Percentiles rank a stretch among this genome's conserved stretches.
phyloP scores from a whole-genome alignment of 805 yeast species.

The Sugiyamaella smithiae region DNA sequence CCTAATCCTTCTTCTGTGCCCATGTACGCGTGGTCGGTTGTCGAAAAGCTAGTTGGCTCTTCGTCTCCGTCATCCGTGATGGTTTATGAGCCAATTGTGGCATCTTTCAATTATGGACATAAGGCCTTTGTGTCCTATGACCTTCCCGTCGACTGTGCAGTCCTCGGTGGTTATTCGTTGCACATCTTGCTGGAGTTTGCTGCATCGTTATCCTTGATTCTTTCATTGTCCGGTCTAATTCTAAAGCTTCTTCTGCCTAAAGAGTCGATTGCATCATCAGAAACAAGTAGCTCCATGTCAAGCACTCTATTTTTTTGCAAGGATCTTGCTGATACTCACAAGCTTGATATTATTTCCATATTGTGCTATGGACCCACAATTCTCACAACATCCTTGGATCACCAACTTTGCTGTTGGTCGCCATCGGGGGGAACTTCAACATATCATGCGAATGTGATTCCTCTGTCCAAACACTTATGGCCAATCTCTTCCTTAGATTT shows the following conservation, averaged over 20 bases:
- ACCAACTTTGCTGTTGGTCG: constrained; percentile 66
- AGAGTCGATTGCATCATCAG: background rate
- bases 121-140: background rate
- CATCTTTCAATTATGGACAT: background rate
- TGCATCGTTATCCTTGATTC: constrained; percentile 48
- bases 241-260: constrained; percentile 40
- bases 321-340: constrained; percentile 51
- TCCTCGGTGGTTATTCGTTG: constrained; percentile 9
- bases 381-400: constrained; percentile 72
- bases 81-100: constrained; percentile 6
- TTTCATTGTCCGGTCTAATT: constrained; percentile 47
- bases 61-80: background rate
- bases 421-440: background rate
- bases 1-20: constrained; percentile 2
- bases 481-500: background rate
- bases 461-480: constrained; percentile 44
- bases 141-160: too few relatives aligned
- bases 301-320: constrained; percentile 33
- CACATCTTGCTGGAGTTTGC: constrained; percentile 49
- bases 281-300: background rate
- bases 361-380: constrained; percentile 36
- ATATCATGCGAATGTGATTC: background rate
- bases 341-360: constrained; percentile 59
- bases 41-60: background rate
- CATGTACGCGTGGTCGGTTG: background rate